Evolutionary conservation across 2,329 filamentous ascomycete genomes (phyloP).

Genomic region (Talaromyces islandicus): DNA sequence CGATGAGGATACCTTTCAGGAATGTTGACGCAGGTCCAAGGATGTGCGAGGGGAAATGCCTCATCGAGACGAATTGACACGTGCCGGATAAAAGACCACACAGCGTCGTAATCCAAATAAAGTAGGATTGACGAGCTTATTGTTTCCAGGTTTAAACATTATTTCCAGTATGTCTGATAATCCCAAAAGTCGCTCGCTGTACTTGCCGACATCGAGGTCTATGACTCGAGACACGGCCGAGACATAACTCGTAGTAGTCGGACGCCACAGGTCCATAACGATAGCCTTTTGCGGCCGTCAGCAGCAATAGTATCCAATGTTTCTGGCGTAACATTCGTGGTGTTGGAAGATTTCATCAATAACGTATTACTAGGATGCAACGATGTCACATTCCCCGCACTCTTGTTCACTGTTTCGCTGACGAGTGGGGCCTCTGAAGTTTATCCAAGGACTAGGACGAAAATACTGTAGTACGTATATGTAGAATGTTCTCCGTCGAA

Average conservation of each 20-base stretch:
- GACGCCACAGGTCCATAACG: not conserved
- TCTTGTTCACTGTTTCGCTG: not conserved
- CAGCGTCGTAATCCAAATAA: not conserved
- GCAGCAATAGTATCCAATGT: not conserved
- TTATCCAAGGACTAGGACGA: not conserved
- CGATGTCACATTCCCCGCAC: constrained; percentile 8
- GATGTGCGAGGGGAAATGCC: not conserved
- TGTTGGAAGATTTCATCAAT: not conserved
- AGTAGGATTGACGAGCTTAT: not conserved
- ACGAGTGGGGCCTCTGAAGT: not conserved
- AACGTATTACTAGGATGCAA: not conserved
- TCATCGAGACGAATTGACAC: not conserved
- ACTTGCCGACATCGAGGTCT: not conserved
- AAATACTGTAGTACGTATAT: too few species aligned
- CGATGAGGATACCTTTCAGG: not conserved
- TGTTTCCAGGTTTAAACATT: not conserved
- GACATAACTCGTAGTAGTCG: not conserved
- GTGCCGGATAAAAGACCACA: not conserved
- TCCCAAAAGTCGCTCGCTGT: not conserved
- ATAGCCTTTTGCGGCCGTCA: not conserved
- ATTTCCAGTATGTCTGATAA: not conserved
- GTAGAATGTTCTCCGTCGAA: not conserved
- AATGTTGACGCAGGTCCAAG: not conserved
- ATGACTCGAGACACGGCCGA: not conserved
- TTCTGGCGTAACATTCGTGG: not conserved